phyloP scores from a whole-genome alignment of 306 rosid genomes.

The Citrullus colocynthis region DNA sequence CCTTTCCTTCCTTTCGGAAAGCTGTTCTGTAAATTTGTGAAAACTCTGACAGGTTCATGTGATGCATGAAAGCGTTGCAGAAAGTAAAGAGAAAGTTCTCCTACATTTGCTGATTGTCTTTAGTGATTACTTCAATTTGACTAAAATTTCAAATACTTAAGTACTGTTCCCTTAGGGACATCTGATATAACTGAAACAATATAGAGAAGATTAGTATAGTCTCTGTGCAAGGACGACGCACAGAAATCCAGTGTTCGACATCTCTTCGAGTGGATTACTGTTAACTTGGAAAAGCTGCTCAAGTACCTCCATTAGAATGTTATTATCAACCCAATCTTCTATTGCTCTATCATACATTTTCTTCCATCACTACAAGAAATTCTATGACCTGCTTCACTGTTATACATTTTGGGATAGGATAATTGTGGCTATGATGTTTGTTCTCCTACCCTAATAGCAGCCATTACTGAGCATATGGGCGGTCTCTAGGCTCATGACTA shows the following conservation, averaged over 20 bases:
- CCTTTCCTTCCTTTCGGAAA: neutral
- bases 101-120: neutral
- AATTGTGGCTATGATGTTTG: neutral
- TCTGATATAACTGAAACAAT: too few species aligned
- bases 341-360: neutral
- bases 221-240: too few species aligned
- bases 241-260: neutral
- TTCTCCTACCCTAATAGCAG: neutral
- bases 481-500: neutral
- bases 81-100: neutral
- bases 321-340: neutral
- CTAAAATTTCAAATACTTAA: neutral
- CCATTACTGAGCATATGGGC: neutral
- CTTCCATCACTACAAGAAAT: neutral
- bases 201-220: too few species aligned
- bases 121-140: neutral
- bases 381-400: neutral
- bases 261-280: neutral
- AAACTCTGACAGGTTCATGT: neutral
- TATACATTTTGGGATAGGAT: neutral
- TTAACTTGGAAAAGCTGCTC: neutral
- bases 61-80: neutral
- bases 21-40: neutral
- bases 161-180: neutral
- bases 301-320: neutral